Base-by-base conservation (phyloP, 129 eudicot genomes). In the Glebionis coronaria region DNA sequence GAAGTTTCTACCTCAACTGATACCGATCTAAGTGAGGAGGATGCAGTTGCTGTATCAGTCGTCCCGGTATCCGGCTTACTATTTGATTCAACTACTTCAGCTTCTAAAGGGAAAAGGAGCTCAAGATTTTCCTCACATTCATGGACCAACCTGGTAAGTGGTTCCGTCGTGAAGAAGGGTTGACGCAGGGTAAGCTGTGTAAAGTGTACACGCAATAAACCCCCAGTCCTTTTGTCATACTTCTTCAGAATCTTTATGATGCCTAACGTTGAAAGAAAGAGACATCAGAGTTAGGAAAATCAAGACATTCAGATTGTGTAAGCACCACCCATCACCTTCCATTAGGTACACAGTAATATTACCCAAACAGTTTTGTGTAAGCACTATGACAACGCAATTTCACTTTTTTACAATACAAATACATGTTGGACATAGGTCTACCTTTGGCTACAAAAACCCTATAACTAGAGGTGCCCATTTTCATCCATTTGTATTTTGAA, bases 121-220 rank as follows among this genome's bases (percentile, higher is more conserved):
- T 61, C 66, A 61, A 61, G 66, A 61, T 61, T 61, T 61, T 61
- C 66, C 47, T 61, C 66, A 10, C 66, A 61, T 38, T 61, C 66
- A 13, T 61, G 66, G 2, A 61, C 66, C 66, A 61, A 61, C 8
- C 66, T 61, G 46, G 66, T 61, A 35, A 61, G 66, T 9, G 66
- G 66, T 38, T 61, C 66, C 10, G 66, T 61, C 20, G 66, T 61
- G 14, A 61, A 61, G 27, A 61, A 61, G 19, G 66, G 66, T 61
- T 61, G 66, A 31, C 66, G 66, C 16, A 61, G 66, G 25, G 66
- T 38, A 10, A 61, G 66, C 38, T 61, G 50, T 18, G 66, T 61
- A 61, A 61, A 38, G 40, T 61, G 66, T 16, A 61, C 66, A n/a
- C 50, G 28, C 40, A 61, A 38, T 35, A 61, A 15, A n/a, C 50